Conservation (phyloP, 1,139 yeast species). For the Diutina mesorugosa region DNA sequence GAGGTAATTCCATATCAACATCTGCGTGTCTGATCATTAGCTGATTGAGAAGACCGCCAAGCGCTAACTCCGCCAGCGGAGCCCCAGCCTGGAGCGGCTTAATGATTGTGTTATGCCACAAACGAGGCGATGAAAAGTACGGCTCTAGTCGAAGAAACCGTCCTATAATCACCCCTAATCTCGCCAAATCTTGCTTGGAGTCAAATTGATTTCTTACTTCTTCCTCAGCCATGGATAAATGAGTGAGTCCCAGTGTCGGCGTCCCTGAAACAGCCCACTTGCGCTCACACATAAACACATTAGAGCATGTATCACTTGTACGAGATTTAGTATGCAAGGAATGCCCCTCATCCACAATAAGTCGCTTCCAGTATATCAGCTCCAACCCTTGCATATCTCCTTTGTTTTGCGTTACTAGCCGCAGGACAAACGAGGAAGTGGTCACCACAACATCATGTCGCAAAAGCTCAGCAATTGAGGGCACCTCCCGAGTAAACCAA, state of each 20-base stretch:
- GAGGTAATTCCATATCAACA: conserved; percentile 46
- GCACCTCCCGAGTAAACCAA: conserved; percentile 12
- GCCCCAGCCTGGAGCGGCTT: conserved; percentile 24
- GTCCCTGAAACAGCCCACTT: conserved; percentile 71
- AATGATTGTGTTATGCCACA: conserved; percentile 35
- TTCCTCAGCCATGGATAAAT: conserved; percentile 40
- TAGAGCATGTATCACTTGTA: conserved; percentile 32
- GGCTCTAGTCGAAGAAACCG: conserved; percentile 51
- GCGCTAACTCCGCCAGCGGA: conserved; percentile 5
- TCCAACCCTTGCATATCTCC: conserved; percentile 16
- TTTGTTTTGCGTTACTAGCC: neutral
- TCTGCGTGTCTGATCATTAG: conserved; percentile 48
- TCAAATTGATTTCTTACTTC: conserved; percentile 22
- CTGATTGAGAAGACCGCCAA: conserved; percentile 20
- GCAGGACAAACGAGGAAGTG: conserved; percentile 24
- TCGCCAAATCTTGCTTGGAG: conserved; percentile 35
- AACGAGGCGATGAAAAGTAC: conserved; percentile 30
- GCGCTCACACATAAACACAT: conserved; percentile 39
- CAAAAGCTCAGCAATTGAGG: conserved; percentile 20
- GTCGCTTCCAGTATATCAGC: conserved; percentile 48
- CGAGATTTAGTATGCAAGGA: conserved; percentile 42
- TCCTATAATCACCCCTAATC: conserved; percentile 38
- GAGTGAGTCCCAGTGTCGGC: conserved; percentile 59
- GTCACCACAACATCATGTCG: conserved; percentile 41
- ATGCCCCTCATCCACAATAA: conserved; percentile 69